Base-by-base conservation (phyloP, 2,329 filamentous ascomycete species). In the Trichoderma sp. region DNA sequence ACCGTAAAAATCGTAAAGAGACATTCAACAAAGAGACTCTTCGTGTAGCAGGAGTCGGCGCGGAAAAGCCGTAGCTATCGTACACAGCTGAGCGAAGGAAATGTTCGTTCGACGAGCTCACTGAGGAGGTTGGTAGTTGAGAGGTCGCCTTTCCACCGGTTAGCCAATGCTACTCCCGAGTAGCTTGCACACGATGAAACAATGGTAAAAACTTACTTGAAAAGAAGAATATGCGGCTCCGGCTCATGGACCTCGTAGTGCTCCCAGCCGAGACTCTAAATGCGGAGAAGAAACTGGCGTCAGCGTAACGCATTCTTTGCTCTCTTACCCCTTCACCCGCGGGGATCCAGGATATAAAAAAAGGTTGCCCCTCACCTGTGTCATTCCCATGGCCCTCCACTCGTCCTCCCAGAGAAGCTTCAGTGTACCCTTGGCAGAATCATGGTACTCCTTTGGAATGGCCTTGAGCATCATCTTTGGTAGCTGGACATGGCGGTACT, bases 181-280 rank as follows among this genome's bases (percentile, higher is more conserved):
- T 23, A n/a, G 26, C 26, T 5, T 26, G 26, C 6, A 6, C 12
- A 39, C 53, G 32, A 57, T n/a, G 36, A 6, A 32, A 70, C 20
- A 53, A 20, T 3, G 39, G 20, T 82, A 15, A 17, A 20, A n/a
- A 66, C 71, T 58, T 85, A 98, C 95, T 99, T 99, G 89, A 99
- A 99, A 36, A 99, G 89, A 70, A 99, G 88, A 79, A 99, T 99
- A 82, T 99, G 96, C 75, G 96, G 96, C 84, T 99, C 96, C 57
- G 96, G 96, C 82, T 98, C 96, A 82, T 99, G 96, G 69, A 99
- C 96, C 83, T 99, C 96, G 81, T 99, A 99, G 82, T 99, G 96
- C 82, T 98, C 95, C 96, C 96, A 99, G 71, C 96, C 96, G 78
- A 99, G 86, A 85, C 95, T 98, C 95, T 98, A 80, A 64, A 23